Conservation (phyloP, 495 filamentous ascomycete species). For the Parathielavia appendiculata region DNA sequence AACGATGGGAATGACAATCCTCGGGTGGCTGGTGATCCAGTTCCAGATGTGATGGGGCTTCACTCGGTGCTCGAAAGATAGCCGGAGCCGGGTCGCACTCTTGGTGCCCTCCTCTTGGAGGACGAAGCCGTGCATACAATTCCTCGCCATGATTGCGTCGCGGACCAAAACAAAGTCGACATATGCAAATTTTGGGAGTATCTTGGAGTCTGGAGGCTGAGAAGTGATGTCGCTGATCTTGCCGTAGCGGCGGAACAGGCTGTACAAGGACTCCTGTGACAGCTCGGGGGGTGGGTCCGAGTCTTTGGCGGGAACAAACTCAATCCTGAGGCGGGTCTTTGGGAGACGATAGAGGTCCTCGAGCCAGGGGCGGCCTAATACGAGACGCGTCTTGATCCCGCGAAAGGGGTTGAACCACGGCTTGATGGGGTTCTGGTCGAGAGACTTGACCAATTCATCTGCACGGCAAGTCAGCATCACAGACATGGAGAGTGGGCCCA, state of each 20-base stretch:
- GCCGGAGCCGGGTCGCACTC: constrained; percentile 63
- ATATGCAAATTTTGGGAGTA: constrained; percentile 69
- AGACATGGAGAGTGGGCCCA: not conserved
- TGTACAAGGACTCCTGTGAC: constrained; percentile 82
- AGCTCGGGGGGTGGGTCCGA: constrained; percentile 55
- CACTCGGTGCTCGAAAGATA: constrained; percentile 74
- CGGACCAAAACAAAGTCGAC: constrained; percentile 67
- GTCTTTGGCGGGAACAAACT: constrained; percentile 69
- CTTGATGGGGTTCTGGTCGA: constrained; percentile 65
- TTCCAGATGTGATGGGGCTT: constrained; percentile 75
- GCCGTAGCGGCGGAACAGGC: constrained; percentile 83
- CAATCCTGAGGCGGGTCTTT: constrained; percentile 66
- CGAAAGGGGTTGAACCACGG: constrained; percentile 87
- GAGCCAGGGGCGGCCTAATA: constrained; percentile 85
- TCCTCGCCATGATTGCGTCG: constrained; percentile 78
- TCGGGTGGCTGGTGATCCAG: constrained; percentile 84
- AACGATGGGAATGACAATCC: constrained; percentile 76
- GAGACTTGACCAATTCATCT: constrained; percentile 36
- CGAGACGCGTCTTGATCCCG: constrained; percentile 61
- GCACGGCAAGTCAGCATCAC: constrained; percentile 2
- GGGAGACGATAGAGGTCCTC: constrained; percentile 87
- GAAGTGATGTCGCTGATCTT: constrained; percentile 75
- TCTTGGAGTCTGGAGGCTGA: constrained; percentile 78
- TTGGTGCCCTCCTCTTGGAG: constrained; percentile 69
- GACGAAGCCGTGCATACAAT: constrained; percentile 84